These are phyloP conservation scores for Crithidia brevicula DNA, from an alignment of 208 protist genomes.

Conservation along the genomic window DNA sequence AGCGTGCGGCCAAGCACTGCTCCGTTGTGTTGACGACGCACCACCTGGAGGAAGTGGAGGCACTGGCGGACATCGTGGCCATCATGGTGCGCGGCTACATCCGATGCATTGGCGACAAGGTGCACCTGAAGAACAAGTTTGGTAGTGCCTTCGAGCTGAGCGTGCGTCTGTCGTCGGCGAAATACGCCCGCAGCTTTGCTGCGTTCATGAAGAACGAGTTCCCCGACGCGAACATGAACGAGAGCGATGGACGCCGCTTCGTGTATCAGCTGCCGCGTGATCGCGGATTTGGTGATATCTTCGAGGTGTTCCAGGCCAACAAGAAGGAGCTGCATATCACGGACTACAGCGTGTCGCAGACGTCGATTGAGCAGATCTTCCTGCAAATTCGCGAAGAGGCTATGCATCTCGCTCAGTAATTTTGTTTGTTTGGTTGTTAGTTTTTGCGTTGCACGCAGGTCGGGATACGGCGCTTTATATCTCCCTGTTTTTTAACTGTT, in stretches of 20 bases:
- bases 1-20: constrained; percentile 30
- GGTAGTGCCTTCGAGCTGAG: constrained; percentile 72
- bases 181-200: constrained; percentile 16
- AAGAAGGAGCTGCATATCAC: constrained; percentile 38
- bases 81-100: constrained; percentile 91
- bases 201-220: constrained; percentile 43
- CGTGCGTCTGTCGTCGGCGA: constrained; percentile 31
- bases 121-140: constrained; percentile 86
- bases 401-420: neutral
- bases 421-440: neutral
- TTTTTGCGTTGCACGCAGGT: too few relatives aligned
- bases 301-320: constrained; percentile 40
- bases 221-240: constrained; percentile 24
- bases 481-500: neutral
- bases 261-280: constrained; percentile 40
- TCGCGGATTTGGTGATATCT: constrained; percentile 39
- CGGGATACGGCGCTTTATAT: too few relatives aligned
- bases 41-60: neutral
- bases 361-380: constrained; percentile 85
- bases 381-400: constrained; percentile 15
- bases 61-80: constrained; percentile 43
- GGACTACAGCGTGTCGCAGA: constrained; percentile 80
- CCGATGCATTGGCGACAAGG: constrained; percentile 78
- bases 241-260: constrained; percentile 33
- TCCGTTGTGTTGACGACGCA: neutral